Evolutionary conservation across 1,284 basidiomycete genomes (phyloP).

Genomic region (Ustilago esculenta): DNA sequence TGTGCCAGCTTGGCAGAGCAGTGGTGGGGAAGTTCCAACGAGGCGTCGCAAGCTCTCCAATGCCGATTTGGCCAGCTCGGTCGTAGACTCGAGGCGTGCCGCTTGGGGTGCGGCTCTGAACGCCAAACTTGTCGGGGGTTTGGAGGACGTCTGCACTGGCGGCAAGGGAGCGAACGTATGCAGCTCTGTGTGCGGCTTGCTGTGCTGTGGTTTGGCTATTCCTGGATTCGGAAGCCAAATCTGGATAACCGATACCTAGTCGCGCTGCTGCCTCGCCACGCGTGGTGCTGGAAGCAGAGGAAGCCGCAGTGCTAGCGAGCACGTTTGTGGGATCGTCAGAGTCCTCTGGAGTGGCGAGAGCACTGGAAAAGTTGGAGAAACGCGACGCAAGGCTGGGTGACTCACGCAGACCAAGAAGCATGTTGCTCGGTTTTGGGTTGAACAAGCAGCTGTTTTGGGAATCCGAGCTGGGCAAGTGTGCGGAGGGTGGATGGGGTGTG

Average conservation of each 20-base stretch:
- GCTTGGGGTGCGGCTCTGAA: conserved; percentile 20
- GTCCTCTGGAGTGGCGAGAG: conserved; percentile 38
- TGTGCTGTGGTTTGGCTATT: neutral
- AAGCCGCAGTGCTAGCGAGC: conserved; percentile 15
- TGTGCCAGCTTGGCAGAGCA: conserved; percentile 23
- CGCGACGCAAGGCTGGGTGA: conserved; percentile 43
- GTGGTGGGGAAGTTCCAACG: conserved; percentile 74
- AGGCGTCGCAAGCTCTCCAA: conserved; percentile 96
- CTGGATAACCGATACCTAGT: conserved; percentile 53
- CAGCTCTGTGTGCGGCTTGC: neutral
- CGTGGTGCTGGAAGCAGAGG: conserved; percentile 2
- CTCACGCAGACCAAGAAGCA: conserved; percentile 39
- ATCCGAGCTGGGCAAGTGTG: conserved; percentile 19
- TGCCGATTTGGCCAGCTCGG: conserved; percentile 85
- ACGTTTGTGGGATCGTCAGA: conserved; percentile 29
- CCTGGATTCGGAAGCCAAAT: conserved; percentile 16
- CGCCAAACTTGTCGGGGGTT: conserved; percentile 46
- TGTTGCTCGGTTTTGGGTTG: conserved; percentile 17
- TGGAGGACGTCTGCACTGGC: conserved; percentile 16
- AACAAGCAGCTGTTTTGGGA: neutral
- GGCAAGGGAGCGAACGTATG: neutral
- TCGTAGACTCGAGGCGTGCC: conserved; percentile 71
- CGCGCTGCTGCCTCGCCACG: conserved; percentile 8
- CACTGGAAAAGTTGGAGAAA: conserved; percentile 56
- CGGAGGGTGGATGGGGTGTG: conserved; percentile 28